Base-by-base conservation (phyloP, 1,139 yeast species). In the Hyphopichia buzzinii region DNA sequence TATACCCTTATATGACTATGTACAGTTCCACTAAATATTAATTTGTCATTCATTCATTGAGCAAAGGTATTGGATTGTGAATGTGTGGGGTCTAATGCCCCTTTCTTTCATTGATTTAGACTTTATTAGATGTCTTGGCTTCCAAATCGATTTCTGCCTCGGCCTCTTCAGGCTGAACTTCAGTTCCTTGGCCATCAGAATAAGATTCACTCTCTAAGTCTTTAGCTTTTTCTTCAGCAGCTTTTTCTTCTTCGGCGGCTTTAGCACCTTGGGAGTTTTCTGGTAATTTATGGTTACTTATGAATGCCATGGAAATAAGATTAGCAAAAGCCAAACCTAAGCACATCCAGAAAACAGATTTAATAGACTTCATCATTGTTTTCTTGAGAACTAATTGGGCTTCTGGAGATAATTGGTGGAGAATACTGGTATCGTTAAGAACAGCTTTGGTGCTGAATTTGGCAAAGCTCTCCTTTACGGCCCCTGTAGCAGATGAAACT, bases 211-310 rank as follows among this genome's bases (percentile, higher is more conserved):
- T 19, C 10, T 19, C 23, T 19, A 10, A 19, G 23, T 7, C 23
- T 6, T 7, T 7, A 7, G 6, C 23, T 19, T 19, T 19, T 10
- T 19, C 23, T 10, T 7, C 6, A 19, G 23, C 23, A 6, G 6
- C 10, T 10, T 19, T 19, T 19, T 19, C 10, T 10, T 19, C 23
- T 7, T 6, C 23, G 23, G 23, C 6, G 6, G 23, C 23, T 10
- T 19, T 6, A 10, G 23, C 23, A 19, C 23, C 23, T 19, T 6
- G 8, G 8, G 23, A 19, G 23, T 19, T 10, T 10, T 38, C 36
- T n/a, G 72, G 72, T 22, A 65, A 43, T 29, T 52, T 54, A 35
- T 58, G 46, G 43, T 62, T 63, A 17, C 66, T 57, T n/a, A 52
- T 39, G 36, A 60, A 61, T 4, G 58, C 14, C 13, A 45, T 31